phyloP scores from a whole-genome alignment of 345 rosid genomes.

The Boechera stricta region DNA sequence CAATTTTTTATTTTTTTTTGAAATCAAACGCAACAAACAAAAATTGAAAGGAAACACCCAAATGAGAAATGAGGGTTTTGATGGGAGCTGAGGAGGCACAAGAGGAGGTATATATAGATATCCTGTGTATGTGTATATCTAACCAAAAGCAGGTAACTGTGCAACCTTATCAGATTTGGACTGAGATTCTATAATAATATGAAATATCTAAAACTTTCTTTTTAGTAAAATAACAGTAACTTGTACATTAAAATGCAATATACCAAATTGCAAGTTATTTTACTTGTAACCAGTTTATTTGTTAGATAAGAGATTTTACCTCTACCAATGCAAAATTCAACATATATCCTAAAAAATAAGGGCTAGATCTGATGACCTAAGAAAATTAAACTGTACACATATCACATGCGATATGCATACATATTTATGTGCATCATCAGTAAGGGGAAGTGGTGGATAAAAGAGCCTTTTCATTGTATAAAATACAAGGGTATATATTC shows the following conservation, averaged over 20 bases:
- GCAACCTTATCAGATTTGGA: conserved; percentile 31
- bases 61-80: conserved; percentile 38
- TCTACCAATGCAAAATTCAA: not conserved
- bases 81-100: conserved; percentile 34
- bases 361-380: conserved; percentile 28
- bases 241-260: conserved; percentile 16
- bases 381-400: conserved; percentile 13
- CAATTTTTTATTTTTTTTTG: not conserved
- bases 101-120: conserved; percentile 42
- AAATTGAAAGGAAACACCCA: conserved; percentile 4
- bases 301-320: not conserved
- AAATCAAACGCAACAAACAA: conserved; percentile 26
- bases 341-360: conserved; percentile 7
- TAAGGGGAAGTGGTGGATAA: conserved; percentile 14
- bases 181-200: conserved; percentile 35
- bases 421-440: conserved; percentile 35
- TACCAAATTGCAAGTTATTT: conserved; percentile 6
- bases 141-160: conserved; percentile 37
- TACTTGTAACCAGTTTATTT: not conserved
- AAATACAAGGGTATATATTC: conserved; percentile 41
- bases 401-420: conserved; percentile 36
- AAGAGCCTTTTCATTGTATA: conserved; percentile 29
- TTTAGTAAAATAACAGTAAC: conserved; percentile 1
- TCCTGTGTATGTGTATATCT: conserved; percentile 27
- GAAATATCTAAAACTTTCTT: conserved; percentile 25